A percentile compares a stretch with the other conserved stretches of the same genome.
Conservation (phyloP, 1,284 basidiomycete genomes). For the Agroathelia rolfsii region DNA sequence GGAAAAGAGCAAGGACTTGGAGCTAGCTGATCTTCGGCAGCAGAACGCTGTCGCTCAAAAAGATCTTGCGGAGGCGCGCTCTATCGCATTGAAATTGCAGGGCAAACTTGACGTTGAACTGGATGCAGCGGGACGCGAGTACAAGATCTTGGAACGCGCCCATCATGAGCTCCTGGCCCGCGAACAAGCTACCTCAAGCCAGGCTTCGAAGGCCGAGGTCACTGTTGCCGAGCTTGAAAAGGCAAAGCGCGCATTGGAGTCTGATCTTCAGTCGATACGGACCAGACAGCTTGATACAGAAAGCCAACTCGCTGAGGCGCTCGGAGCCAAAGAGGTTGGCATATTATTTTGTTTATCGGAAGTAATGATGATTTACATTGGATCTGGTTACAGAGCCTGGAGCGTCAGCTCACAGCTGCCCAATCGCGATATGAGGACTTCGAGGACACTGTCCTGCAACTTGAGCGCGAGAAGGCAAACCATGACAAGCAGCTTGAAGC, state of each 20-base stretch:
- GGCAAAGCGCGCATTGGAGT: conserved; percentile 58
- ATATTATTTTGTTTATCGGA: conserved; percentile 2
- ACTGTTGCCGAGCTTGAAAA: conserved; percentile 61
- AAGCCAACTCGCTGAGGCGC: conserved; percentile 49
- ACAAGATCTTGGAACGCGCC: conserved; percentile 43
- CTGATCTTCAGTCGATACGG: conserved; percentile 64
- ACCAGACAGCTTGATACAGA: conserved; percentile 70
- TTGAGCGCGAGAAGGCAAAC: conserved; percentile 74
- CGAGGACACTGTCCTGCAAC: conserved; percentile 78
- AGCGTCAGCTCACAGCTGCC: conserved; percentile 65
- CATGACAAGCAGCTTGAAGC: conserved; percentile 67
- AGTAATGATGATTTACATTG: conserved; percentile 4
- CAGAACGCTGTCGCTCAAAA: conserved; percentile 53
- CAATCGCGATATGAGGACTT: conserved; percentile 75
- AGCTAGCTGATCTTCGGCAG: conserved; percentile 66
- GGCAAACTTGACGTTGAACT: conserved; percentile 62
- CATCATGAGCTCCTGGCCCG: conserved; percentile 58
- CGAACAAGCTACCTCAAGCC: conserved; percentile 41
- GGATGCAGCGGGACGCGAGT: conserved; percentile 48
- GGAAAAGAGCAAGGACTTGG: conserved; percentile 82
- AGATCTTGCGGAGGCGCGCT: conserved; percentile 51
- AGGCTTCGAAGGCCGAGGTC: conserved; percentile 42
- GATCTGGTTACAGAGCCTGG: conserved; percentile 42
- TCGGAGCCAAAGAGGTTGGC: conserved; percentile 65
- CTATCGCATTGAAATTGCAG: conserved; percentile 48